Evolutionary conservation across 2,329 filamentous ascomycete species (phyloP), one percentile per base, ranked within the genome.

Genomic region (Colletotrichum ledebouriae): DNA sequence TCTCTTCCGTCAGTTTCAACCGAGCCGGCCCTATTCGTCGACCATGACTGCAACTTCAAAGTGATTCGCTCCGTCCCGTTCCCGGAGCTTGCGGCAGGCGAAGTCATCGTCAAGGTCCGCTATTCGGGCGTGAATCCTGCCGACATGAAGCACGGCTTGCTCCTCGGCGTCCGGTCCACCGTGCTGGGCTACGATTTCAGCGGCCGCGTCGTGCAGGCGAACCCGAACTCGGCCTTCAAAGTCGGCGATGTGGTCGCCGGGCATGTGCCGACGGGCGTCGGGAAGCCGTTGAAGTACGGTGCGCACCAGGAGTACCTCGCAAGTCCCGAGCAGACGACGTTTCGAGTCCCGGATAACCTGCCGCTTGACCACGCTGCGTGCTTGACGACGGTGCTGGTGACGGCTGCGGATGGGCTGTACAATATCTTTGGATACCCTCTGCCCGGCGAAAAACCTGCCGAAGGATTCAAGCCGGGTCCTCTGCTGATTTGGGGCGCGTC

Each of bases 401-500:
- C 73, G 0, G 74, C 74, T 5, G 70, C 73, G 1, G 72, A 75
- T 34, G 73, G 59, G 5, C 55, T 75, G 4, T 71, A 71, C 59
- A 72, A 73, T 41, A 55, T 71, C 22, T 66, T 74, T 6, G 70
- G 70, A 0, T 60, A 70, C 13, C 66, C 59, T 4, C 61, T 70
- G 1, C 70, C 72, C 0, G 57, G 47, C 3, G 63, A 65, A 4
- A 50, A 56, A 10, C n/a, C 70, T 2, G 34, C 67, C 9, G 22
- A 2, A 3, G 61, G 22, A 13, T 53, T 69, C 6, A 67, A 63
- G 6, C 63, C 63, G 1, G 67, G 74, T 6, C 72, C 73, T 1
- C 6, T 80, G 6, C 64, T 81, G 15, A 73, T 81, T 49, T 81
- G 80, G 80, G 80, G 78, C n/a, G 80, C 76, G 7, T 75, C 74